Base-by-base conservation (phyloP, 1,284 basidiomycete genomes). In the Apiotrichum akiyoshidainum region DNA sequence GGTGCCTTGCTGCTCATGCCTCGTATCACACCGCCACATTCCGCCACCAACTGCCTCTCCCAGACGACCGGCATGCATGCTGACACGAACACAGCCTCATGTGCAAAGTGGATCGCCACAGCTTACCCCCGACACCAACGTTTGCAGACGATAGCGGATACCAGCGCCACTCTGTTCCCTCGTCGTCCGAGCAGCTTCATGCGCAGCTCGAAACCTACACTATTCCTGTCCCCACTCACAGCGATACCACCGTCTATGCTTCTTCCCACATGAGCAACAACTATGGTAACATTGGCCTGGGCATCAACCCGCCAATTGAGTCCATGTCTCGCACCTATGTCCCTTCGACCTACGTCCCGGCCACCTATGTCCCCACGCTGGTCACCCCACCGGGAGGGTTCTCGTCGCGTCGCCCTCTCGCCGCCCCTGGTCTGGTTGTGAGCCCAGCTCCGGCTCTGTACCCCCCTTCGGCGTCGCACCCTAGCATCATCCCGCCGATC, bases 71-170 rank as follows among this genome's bases (percentile, higher is more conserved):
- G 26, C 4, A 31, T 4, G 26, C 26, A 31, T 35, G 44, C 52
- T 54, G 21, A 54, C 52, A 12, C 35, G 7, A 17, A n/a, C 19
- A 5, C 35, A 54, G 52, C 52, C 52, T 31, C 52, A 54, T 54
- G 52, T 46, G 45, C 44, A 31, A 34, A 17, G 44, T 54, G 11
- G 52, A 54, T 21, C 26, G 52, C 14, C 39, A 46, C 34, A 26
- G 46, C 16, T 19, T 39, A 9, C 54, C 47, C 5, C 54, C 33
- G 31, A 55, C 52, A 2, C 52, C 42, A 14, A 46, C 52, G 44
- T 54, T 46, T 13, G 41, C 21, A 7, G 8, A 45, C 41, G 31
- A 34, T 7, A 31, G 26, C 26, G 26, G 26, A 31, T 31, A 31
- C 14, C 46, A 35, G 21, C 31, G 34, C 10, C 33, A 48, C 16